Base-by-base conservation (phyloP, 495 filamentous ascomycete species). In the Neurospora terricola region DNA sequence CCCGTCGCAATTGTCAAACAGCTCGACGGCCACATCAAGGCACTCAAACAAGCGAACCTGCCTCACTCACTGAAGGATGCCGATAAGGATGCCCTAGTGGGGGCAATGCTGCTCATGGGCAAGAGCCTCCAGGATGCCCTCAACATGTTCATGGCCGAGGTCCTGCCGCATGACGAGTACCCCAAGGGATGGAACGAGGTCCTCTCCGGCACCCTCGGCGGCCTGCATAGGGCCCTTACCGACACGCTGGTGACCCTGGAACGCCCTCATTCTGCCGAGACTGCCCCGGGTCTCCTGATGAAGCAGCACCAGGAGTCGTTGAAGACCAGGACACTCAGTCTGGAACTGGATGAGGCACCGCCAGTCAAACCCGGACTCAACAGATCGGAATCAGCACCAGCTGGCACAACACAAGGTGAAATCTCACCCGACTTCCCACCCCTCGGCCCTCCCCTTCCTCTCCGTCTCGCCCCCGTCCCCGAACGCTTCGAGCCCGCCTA, bases 71-170 rank as follows among this genome's bases (percentile, higher is more conserved):
- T 81, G 14, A 69, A 45, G 9, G 75, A 76, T 38, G 72, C 73
- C 36, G 79, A 80, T 66, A 80, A 78, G 66, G 79, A 81, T 66
- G 69, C 72, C 9, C 72, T 81, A 18, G 75, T 81, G 34, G 79
- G 78, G 27, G 79, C 78, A 8, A 75, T 80, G 16, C 70, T 81
- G 68, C 72, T 75, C 38, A 70, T 81, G 45, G 76, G 77, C 38
- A 72, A 78, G 14, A 78, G 75, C 43, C 77, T 81, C 2, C 73
- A 80, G 2, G 70, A 77, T 18, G 79, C 78, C 38, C 77, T 81
- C 18, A 68, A 71, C 69, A 75, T 81, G 68, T 66, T 66, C 54
- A 72, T 81, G 5, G 71, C 66, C 11, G 78, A 81, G 59, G 39
- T 80, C 11, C 37, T 81, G 45, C 79, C 79, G 9, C 72, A 75